Evolutionary conservation across 768 basidiomycete genomes (phyloP).

Genomic region (Mycena pura): DNA sequence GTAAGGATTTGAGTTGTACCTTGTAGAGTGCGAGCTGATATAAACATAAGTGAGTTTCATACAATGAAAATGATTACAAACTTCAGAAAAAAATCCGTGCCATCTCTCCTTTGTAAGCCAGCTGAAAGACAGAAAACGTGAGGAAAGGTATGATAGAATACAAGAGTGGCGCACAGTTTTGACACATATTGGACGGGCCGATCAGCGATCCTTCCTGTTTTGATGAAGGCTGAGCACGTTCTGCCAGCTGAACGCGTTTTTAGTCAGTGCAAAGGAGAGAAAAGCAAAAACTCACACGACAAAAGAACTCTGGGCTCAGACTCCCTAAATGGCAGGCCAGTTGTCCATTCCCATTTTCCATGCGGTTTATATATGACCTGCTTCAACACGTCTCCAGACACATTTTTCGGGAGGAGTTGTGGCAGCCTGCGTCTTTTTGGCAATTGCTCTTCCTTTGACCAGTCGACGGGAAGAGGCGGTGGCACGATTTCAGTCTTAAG

Average conservation of each 20-base stretch:
- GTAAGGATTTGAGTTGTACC: conserved; percentile 54
- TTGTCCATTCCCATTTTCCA: conserved; percentile 29
- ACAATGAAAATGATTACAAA: conserved; percentile 22
- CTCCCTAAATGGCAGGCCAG: conserved; percentile 21
- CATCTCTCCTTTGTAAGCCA: conserved; percentile 27
- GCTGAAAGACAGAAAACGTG: conserved; percentile 5
- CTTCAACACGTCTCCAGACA: conserved; percentile 1
- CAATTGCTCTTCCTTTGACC: neutral
- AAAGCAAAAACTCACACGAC: conserved; percentile 18
- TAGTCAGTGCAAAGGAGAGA: neutral
- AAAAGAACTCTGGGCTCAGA: conserved; percentile 17
- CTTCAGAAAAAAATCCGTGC: conserved; percentile 70
- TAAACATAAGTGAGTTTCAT: neutral
- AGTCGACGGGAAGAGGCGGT: conserved; percentile 12
- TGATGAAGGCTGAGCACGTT: conserved; percentile 46
- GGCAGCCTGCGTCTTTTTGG: neutral
- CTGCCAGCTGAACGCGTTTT: conserved; percentile 34
- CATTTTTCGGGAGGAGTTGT: conserved; percentile 1
- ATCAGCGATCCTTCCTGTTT: conserved; percentile 37
- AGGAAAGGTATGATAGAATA: neutral
- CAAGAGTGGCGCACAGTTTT: conserved; percentile 38
- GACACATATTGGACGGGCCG: conserved; percentile 42
- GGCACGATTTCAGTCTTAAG: neutral
- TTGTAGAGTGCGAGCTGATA: conserved; percentile 60
- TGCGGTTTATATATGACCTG: conserved; percentile 24